Evolutionary conservation across 106 monocot species (phyloP).

Genomic region (Phalaenopsis equestris): DNA sequence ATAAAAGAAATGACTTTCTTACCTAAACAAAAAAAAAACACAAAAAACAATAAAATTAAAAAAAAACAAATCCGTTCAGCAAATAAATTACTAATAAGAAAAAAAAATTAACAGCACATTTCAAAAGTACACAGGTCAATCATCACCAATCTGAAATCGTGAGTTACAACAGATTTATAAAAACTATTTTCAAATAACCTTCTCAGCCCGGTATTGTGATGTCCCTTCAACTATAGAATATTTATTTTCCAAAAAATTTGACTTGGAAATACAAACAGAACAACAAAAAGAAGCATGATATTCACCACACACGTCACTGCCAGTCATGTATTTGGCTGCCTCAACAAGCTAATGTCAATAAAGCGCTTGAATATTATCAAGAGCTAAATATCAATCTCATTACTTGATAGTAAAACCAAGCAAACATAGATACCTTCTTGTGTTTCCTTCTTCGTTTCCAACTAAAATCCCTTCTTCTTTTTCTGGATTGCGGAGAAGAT

Average conservation of each 20-base stretch:
- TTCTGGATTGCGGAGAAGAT: neutral
- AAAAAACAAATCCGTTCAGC: neutral
- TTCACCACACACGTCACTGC: neutral
- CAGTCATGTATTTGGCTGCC: neutral
- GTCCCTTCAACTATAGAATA: neutral
- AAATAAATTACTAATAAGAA: neutral
- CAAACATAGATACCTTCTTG: neutral
- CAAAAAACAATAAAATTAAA: no score
- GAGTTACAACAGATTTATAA: neutral
- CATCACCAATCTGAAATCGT: neutral
- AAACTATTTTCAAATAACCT: neutral
- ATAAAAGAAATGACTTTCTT: neutral
- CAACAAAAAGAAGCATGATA: neutral
- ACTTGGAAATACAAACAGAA: neutral
- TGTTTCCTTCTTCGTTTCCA: slow-evolving; percentile 7
- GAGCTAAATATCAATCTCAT: neutral
- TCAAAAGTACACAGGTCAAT: neutral
- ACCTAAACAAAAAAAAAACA: neutral
- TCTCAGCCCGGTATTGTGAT: neutral
- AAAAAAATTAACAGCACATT: neutral
- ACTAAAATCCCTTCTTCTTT: slow-evolving; percentile 9
- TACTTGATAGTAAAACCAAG: neutral
- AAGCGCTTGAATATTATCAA: neutral
- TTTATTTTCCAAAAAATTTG: neutral
- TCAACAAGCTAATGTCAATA: neutral